These are phyloP conservation scores for Ophiostoma pallidulum DNA, from an alignment of 2,329 filamentous ascomycete genomes.

Conservation along the genomic window DNA sequence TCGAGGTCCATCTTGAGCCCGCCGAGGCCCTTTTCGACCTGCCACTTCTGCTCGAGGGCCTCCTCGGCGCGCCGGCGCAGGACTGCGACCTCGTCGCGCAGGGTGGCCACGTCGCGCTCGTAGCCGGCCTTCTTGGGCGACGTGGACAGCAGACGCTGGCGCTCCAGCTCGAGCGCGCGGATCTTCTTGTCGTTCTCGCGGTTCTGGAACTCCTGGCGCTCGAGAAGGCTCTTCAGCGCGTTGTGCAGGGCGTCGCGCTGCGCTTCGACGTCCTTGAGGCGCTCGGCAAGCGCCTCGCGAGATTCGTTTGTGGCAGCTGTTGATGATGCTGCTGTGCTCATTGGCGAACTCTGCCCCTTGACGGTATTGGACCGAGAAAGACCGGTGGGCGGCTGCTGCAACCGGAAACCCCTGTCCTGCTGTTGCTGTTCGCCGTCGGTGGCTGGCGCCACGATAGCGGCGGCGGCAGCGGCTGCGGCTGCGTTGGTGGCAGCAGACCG, in stretches of 20 bases:
- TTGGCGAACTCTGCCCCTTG: slow-evolving; percentile 24
- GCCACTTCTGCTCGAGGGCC: slow-evolving; percentile 86
- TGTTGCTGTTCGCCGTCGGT: slow-evolving; percentile 17
- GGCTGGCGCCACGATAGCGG: background rate
- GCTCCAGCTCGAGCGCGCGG: slow-evolving; percentile 64
- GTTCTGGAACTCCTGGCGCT: slow-evolving; percentile 77
- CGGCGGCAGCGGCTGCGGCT: slow-evolving; percentile 13
- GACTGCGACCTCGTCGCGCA: slow-evolving; percentile 76
- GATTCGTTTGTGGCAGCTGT: slow-evolving; percentile 41
- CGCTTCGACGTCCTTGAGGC: slow-evolving; percentile 83
- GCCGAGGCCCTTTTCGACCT: slow-evolving; percentile 26
- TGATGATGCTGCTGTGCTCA: slow-evolving; percentile 19
- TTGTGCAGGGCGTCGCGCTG: slow-evolving; percentile 88
- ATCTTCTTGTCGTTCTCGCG: slow-evolving; percentile 77
- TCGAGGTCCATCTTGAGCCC: slow-evolving; percentile 83
- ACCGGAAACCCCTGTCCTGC: slow-evolving; percentile 17
- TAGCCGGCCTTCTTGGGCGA: slow-evolving; percentile 71
- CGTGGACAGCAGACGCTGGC: slow-evolving; percentile 59
- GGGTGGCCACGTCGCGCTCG: slow-evolving; percentile 67
- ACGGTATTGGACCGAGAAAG: slow-evolving; percentile 47
- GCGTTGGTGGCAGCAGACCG: slow-evolving; percentile 13
- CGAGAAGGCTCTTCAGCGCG: slow-evolving; percentile 74
- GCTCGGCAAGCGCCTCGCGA: slow-evolving; percentile 62
- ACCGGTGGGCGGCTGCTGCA: slow-evolving; percentile 21
- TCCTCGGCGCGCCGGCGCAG: slow-evolving; percentile 84